These are phyloP conservation scores for Thalassiosira hispida DNA, from an alignment of 352 stramenopile species.

Conservation along the genomic window DNA sequence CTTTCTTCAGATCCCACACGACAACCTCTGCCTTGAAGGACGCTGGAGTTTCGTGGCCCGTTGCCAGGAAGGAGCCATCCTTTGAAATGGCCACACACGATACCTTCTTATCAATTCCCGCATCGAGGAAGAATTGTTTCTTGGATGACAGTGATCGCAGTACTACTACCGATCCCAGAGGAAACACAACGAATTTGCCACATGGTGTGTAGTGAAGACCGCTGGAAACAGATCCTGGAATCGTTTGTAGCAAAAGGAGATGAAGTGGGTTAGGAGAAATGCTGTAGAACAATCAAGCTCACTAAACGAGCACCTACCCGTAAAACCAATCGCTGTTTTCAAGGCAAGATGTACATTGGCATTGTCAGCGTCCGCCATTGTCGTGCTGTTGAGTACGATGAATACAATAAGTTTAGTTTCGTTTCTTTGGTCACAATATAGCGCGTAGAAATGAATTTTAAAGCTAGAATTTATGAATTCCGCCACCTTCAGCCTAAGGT, in stretches of 20 bases:
- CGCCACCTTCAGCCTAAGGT: too few relatives aligned
- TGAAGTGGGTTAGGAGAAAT: background rate
- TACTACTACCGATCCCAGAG: conserved; percentile 70
- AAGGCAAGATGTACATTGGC: conserved; percentile 38
- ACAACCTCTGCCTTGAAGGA: conserved; percentile 94
- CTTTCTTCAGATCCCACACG: conserved; percentile 92
- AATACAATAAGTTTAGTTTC: background rate
- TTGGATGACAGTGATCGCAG: conserved; percentile 64
- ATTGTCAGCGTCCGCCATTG: background rate
- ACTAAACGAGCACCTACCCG: conserved; percentile 17
- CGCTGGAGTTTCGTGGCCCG: conserved; percentile 90
- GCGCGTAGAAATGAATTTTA: too few relatives aligned
- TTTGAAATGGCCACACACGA: conserved; percentile 92
- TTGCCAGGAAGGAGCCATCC: conserved; percentile 89
- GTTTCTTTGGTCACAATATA: too few relatives aligned
- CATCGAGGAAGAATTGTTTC: conserved; percentile 88
- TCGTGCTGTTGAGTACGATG: background rate
- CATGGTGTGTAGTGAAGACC: conserved; percentile 70
- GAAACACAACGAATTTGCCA: conserved; percentile 75
- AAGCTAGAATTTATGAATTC: too few relatives aligned
- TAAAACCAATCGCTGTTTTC: conserved; percentile 54
- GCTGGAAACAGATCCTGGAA: conserved; percentile 48
- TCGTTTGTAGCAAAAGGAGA: background rate
- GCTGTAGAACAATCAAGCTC: background rate
- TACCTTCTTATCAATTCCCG: conserved; percentile 91